Evolutionary conservation across 225 moss, liverwort and hornwort genomes (phyloP), one percentile per base, ranked within the genome.

Genomic region (Lunularia cruciata): DNA sequence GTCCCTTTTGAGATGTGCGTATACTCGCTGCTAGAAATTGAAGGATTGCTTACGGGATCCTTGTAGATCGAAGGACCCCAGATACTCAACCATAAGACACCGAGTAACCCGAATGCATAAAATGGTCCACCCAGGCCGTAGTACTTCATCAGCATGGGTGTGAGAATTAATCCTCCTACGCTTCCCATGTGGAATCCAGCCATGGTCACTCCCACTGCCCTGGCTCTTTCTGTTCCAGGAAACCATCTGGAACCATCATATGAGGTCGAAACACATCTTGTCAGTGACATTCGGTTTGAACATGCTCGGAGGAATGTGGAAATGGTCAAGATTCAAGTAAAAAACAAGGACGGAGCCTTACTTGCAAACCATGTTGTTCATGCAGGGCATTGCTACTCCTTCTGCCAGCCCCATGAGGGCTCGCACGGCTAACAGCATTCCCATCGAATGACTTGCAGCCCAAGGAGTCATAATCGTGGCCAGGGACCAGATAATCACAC

Each of bases 341-440:
- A 53, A 0, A 53, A n/a, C 3, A 2, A 53, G 3, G 27, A 20
- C 22, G 25, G 13, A 48, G 22, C 10, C 9, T 77, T 78, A 94
- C 94, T 79, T 94, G 86, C 74, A 81, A 60, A 90, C 79, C 76
- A 94, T 81, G 78, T 86, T 91, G 78, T 94, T 94, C 90, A 94
- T 90, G 80, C 79, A 89, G 19, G 94, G 94, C 90, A 94, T 89
- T 22, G 90, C 91, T 22, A 91, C 89, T 36, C 94, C 94, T 75
- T 91, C 89, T 5, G 90, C 94, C 6, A 87, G 28, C 18, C 94
- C 89, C 90, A 94, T 86, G 27, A 94, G 71, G 53, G 79, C 86
- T 47, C 94, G 85, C 43, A 76, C 63, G 3, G 83, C 65, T 48
- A 94, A 81, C 77, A 94, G 71, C 73, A 74, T 63, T 48, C 77